Percentiles rank a stretch among this genome's conserved stretches.
Conservation (phyloP, 1,139 yeast species). For the Yamadazyma conglobata region DNA sequence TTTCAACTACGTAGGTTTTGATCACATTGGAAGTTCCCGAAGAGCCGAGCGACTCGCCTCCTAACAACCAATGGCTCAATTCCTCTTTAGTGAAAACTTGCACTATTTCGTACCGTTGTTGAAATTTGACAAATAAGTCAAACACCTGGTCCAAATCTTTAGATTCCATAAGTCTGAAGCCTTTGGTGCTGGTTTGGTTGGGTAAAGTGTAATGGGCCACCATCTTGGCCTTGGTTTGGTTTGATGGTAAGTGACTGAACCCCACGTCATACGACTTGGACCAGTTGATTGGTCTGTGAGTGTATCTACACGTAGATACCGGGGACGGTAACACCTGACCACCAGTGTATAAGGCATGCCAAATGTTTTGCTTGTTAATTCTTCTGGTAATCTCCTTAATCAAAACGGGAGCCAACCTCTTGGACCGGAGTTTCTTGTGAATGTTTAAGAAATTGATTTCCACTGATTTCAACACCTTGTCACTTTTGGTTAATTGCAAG, state of each 20-base stretch:
- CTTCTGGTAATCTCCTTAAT: slow-evolving; percentile 94
- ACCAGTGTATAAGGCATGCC: slow-evolving; percentile 97
- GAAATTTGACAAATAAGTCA: slow-evolving; percentile 57
- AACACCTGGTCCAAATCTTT: slow-evolving; percentile 66
- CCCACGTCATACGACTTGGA: slow-evolving; percentile 85
- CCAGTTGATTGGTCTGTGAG: slow-evolving; percentile 95
- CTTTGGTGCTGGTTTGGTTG: slow-evolving; percentile 49
- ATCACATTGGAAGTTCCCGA: slow-evolving; percentile 47
- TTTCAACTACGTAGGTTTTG: slow-evolving; percentile 79
- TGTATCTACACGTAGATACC: slow-evolving; percentile 83
- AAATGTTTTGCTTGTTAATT: slow-evolving; percentile 75
- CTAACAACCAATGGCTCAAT: slow-evolving; percentile 76
- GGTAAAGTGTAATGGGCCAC: slow-evolving; percentile 76
- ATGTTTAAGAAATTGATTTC: slow-evolving; percentile 93
- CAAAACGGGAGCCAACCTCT: slow-evolving; percentile 89
- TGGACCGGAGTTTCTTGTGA: slow-evolving; percentile 90
- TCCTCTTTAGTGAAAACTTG: slow-evolving; percentile 73
- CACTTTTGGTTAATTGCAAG: slow-evolving; percentile 55
- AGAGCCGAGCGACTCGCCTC: slow-evolving; percentile 29
- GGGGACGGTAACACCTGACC: slow-evolving; percentile 93
- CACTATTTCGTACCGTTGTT: slow-evolving; percentile 65
- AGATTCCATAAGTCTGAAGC: slow-evolving; percentile 60
- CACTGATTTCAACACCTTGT: slow-evolving; percentile 55
- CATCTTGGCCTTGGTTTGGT: slow-evolving; percentile 76
- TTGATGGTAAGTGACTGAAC: slow-evolving; percentile 75